Conservation (phyloP, 2,329 filamentous ascomycete species). For the Neonectria sp. region DNA sequence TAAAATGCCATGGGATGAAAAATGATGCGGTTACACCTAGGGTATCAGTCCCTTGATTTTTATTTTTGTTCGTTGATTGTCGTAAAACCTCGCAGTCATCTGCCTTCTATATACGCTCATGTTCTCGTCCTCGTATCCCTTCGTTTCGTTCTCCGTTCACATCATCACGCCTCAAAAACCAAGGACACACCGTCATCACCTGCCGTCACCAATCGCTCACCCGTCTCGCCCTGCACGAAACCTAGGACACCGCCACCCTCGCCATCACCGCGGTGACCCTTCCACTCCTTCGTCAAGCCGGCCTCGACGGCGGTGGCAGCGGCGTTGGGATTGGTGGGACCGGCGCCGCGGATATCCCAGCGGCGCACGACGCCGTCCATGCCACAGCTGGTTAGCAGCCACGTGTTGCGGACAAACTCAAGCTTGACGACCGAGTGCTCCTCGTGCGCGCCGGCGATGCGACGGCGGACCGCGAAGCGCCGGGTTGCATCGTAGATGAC, state of each 20-base stretch:
- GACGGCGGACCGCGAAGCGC: slow-evolving; percentile 87
- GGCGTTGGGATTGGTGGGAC: slow-evolving; percentile 48
- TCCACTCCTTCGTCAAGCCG: slow-evolving; percentile 89
- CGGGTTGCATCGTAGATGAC: slow-evolving; percentile 90
- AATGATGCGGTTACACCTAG: slow-evolving; percentile 11
- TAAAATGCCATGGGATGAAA: not conserved
- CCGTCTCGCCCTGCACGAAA: slow-evolving; percentile 86
- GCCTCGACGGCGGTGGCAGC: slow-evolving; percentile 61
- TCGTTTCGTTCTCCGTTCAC: slow-evolving; percentile 12
- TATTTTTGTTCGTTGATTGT: slow-evolving; percentile 46
- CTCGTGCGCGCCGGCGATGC: slow-evolving; percentile 87
- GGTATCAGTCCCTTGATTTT: slow-evolving; percentile 44
- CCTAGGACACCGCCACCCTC: slow-evolving; percentile 91
- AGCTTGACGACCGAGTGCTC: slow-evolving; percentile 94
- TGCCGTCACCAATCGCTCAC: slow-evolving; percentile 85
- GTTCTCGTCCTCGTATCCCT: slow-evolving; percentile 25
- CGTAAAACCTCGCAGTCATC: slow-evolving; percentile 37
- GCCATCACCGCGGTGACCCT: slow-evolving; percentile 86
- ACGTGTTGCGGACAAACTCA: slow-evolving; percentile 81
- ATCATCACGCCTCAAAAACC: slow-evolving; percentile 72
- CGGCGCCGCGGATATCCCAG: slow-evolving; percentile 82
- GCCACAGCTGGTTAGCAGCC: slow-evolving; percentile 87
- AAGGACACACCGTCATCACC: slow-evolving; percentile 86
- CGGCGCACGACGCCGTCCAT: slow-evolving; percentile 92
- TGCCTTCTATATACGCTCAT: slow-evolving; percentile 33